Evolutionary conservation across 2,329 filamentous ascomycete species (phyloP), one percentile per base, ranked within the genome.

Genomic region (Penicillium sp.): DNA sequence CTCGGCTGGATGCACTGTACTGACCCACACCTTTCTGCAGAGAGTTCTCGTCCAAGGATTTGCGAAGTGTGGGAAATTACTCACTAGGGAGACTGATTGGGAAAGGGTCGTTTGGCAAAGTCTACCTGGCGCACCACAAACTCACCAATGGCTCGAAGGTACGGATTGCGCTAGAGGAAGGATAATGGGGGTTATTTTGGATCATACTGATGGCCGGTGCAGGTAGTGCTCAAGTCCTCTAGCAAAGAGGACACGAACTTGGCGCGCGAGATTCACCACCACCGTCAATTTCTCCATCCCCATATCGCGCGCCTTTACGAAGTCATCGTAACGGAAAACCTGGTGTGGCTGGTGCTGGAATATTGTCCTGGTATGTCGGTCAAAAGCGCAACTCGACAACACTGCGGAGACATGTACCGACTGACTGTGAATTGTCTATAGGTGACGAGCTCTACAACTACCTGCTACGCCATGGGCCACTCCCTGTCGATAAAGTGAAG

Each of bases 141-240:
- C 91, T 99, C 76, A 98, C 92, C 72, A 97, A 97, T 87, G 94
- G 93, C 72, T 96, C 93, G 74, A 98, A 97, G 87, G 92, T 94
- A 72, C 42, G 63, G 25, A 22, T 39, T 22, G 41, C 17, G 41
- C 20, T 14, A 4, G 28, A 22, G 43, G 34, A 42, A 25, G 22
- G 34, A 48, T 14, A 5, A n/a, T 37, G 14, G 12, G 41, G 15
- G 25, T 37, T 35, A 34, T 37, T 48, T 54, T 54, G 54, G 59
- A 37, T 54, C 45, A 20, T 56, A 34, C 60, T 63, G 53, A 60
- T 47, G 5, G 39, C 11, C 54, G 61, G 58, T 39, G 53, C 74
- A 96, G 91, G 95, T 99, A 69, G 95, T 99, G 38, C 91, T 99
- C 79, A 99, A 99, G 79, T 97, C 93, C 62, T 95, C 95, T 63